Conservation (phyloP, 768 basidiomycete genomes). For the Tulasnella sp. region DNA sequence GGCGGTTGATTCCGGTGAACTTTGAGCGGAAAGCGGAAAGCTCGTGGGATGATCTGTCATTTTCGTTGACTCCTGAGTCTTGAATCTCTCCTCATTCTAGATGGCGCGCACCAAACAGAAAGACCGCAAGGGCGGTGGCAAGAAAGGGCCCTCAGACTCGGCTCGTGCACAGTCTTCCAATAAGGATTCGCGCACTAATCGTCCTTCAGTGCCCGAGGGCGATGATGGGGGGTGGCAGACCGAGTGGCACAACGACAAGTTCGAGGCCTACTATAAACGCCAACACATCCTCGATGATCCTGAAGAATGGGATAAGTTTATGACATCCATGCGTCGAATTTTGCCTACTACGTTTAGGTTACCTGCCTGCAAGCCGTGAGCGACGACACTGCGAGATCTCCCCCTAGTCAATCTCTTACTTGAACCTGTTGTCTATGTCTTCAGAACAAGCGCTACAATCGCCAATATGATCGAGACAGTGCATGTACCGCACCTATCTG, state of each 20-base stretch:
- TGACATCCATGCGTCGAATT: slow-evolving; percentile 53
- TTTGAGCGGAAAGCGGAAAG: not conserved
- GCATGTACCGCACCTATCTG: slow-evolving; percentile 66
- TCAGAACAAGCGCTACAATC: slow-evolving; percentile 57
- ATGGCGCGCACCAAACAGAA: slow-evolving; percentile 1
- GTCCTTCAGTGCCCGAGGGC: slow-evolving; percentile 5
- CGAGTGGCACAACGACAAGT: slow-evolving; percentile 28
- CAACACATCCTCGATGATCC: slow-evolving; percentile 62
- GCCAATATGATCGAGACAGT: slow-evolving; percentile 66
- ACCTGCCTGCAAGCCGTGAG: slow-evolving; percentile 72
- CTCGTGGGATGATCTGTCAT: not conserved
- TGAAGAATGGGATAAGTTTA: slow-evolving; percentile 68
- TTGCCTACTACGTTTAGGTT: slow-evolving; percentile 93
- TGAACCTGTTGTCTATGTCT: slow-evolving; percentile 20
- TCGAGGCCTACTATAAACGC: slow-evolving; percentile 38
- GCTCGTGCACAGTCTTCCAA: not conserved
- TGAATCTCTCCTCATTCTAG: not conserved
- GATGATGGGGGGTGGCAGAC: slow-evolving; percentile 13
- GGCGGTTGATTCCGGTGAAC: not conserved
- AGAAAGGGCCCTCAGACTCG: not conserved
- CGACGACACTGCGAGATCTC: slow-evolving; percentile 21
- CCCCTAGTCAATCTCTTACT: not conserved
- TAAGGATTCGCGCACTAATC: slow-evolving; percentile 5
- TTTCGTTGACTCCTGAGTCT: not conserved
- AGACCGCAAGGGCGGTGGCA: not conserved